A percentile compares a stretch with the other conserved stretches of the same genome.
Evolutionary conservation across 2,329 filamentous ascomycete genomes (phyloP).

Genomic region (Onygena corvina): DNA sequence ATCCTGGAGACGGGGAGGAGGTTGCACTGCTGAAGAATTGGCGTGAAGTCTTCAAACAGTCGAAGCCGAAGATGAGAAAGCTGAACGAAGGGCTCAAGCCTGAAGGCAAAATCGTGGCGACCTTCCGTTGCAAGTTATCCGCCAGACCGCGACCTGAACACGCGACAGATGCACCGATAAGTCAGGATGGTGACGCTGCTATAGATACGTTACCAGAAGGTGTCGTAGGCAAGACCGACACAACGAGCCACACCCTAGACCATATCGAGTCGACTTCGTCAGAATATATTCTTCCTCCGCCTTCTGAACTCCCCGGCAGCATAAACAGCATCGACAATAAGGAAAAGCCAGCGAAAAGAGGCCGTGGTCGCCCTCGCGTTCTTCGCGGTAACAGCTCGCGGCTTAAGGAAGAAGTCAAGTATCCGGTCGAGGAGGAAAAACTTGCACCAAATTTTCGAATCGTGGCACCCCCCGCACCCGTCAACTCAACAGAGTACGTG

Average conservation of each 20-base stretch:
- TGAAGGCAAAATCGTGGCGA: background rate
- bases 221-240: background rate
- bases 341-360: background rate
- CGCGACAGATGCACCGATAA: background rate
- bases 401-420: slow-evolving; percentile 7
- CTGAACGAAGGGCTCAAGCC: background rate
- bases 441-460: background rate
- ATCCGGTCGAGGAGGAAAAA: background rate
- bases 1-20: slow-evolving; percentile 31
- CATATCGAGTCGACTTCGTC: background rate
- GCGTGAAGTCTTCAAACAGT: slow-evolving; percentile 33
- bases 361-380: background rate
- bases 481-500: background rate
- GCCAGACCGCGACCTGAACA: background rate
- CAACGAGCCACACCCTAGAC: background rate
- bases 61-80: slow-evolving; percentile 17
- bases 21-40: slow-evolving; percentile 37
- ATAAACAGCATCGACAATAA: background rate
- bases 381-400: background rate
- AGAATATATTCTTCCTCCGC: slow-evolving; percentile 3
- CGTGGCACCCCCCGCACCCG: background rate
- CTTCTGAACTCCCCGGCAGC: slow-evolving; percentile 5
- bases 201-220: background rate
- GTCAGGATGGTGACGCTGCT: background rate
- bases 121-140: background rate